Percentiles rank a stretch among this genome's conserved stretches.
phyloP scores from a whole-genome alignment of 2,329 filamentous ascomycete species.

The Alternaria triticimaculans region DNA sequence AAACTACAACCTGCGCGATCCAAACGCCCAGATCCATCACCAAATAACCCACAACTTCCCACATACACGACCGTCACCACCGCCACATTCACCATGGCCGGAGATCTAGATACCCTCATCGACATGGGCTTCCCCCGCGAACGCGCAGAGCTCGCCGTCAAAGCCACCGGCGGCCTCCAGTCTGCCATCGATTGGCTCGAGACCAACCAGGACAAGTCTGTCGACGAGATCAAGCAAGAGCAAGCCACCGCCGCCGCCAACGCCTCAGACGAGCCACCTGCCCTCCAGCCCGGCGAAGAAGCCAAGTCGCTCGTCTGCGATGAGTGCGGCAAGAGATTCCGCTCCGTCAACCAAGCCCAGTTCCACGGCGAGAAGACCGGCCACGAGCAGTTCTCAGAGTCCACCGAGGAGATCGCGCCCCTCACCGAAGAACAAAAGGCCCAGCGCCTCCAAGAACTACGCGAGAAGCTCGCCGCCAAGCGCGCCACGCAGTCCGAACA shows the following conservation, averaged over 20 bases:
- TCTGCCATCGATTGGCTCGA: constrained; percentile 95
- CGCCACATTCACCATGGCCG: constrained; percentile 49
- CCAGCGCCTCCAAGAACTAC: constrained; percentile 76
- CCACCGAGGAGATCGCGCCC: constrained; percentile 87
- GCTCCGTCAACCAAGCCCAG: constrained; percentile 79
- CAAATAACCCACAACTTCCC: constrained; percentile 3
- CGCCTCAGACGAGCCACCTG: constrained; percentile 61
- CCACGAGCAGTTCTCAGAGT: constrained; percentile 91
- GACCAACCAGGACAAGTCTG: constrained; percentile 82
- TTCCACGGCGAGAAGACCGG: constrained; percentile 92
- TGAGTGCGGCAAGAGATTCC: constrained; percentile 91
- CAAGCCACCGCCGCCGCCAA: constrained; percentile 45
- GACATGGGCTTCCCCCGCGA: constrained; percentile 83
- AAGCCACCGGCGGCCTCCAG: constrained; percentile 81
- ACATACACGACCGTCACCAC: constrained; percentile 6
- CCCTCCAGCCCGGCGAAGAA: constrained; percentile 72
- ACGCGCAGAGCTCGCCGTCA: constrained; percentile 81
- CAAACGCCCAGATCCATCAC: constrained; percentile 1
- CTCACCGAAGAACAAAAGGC: constrained; percentile 92
- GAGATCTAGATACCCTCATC: constrained; percentile 66
- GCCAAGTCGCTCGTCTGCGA: constrained; percentile 90
- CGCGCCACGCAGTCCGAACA: constrained; percentile 69
- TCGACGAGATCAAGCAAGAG: constrained; percentile 76
- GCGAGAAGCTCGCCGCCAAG: constrained; percentile 75
- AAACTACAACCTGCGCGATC: not conserved